phyloP scores from a whole-genome alignment of 1,284 basidiomycete species.

The Tetrapyrgos nigripes region DNA sequence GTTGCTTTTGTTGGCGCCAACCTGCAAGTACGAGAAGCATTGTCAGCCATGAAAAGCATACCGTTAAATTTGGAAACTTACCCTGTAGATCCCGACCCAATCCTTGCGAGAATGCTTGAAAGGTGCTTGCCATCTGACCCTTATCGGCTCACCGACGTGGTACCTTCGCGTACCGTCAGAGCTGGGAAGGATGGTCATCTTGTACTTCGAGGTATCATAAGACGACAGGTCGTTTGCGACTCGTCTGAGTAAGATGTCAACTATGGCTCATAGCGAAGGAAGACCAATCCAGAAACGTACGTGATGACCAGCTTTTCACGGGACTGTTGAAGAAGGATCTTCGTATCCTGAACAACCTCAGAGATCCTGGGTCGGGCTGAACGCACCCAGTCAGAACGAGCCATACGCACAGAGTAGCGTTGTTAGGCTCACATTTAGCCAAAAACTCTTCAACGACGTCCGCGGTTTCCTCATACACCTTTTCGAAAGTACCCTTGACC shows the following conservation, averaged over 20 bases:
- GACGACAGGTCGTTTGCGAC: slow-evolving; percentile 82
- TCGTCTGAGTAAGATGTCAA: slow-evolving; percentile 55
- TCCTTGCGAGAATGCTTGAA: slow-evolving; percentile 90
- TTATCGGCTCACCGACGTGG: slow-evolving; percentile 92
- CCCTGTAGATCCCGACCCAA: slow-evolving; percentile 95
- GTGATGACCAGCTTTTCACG: slow-evolving; percentile 89
- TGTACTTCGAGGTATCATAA: slow-evolving; percentile 84
- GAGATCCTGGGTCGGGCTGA: slow-evolving; percentile 66
- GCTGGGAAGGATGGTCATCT: slow-evolving; percentile 66
- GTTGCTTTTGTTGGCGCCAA: slow-evolving; percentile 85
- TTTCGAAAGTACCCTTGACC: slow-evolving; percentile 92
- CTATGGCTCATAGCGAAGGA: neutral
- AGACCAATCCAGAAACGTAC: slow-evolving; percentile 48
- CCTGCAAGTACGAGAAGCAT: slow-evolving; percentile 46
- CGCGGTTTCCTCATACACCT: slow-evolving; percentile 92
- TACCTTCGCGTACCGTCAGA: slow-evolving; percentile 64
- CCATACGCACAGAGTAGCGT: neutral
- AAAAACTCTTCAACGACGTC: slow-evolving; percentile 93
- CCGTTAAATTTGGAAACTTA: slow-evolving; percentile 44
- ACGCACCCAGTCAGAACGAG: neutral
- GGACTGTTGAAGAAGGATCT: slow-evolving; percentile 89
- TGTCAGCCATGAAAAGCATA: slow-evolving; percentile 6
- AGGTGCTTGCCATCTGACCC: slow-evolving; percentile 88
- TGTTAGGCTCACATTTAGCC: slow-evolving; percentile 84
- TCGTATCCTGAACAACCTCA: slow-evolving; percentile 92